phyloP scores from a whole-genome alignment of 805 yeast species.

The Dipodascus albidus region DNA sequence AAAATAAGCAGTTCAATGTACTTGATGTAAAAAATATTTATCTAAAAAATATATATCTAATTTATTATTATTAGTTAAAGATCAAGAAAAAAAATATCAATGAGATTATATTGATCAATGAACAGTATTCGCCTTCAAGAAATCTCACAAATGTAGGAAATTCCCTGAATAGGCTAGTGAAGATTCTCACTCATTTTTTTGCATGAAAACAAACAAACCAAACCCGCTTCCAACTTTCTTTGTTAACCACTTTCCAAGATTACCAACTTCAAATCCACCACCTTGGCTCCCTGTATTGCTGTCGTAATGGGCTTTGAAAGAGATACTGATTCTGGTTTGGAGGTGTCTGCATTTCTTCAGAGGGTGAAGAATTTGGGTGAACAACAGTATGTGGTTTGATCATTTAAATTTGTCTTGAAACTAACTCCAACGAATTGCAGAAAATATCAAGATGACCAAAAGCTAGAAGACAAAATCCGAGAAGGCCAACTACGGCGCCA shows the following conservation, averaged over 20 bases:
- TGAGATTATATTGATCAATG: too few species aligned
- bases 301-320: not conserved
- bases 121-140: too few species aligned
- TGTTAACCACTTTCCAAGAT: not conserved
- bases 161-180: not conserved
- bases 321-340: constrained; percentile 7
- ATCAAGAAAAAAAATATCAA: too few species aligned
- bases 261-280: not conserved
- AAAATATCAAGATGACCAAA: constrained; percentile 3
- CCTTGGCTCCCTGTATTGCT: not conserved
- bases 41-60: too few species aligned
- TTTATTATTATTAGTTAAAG: too few species aligned
- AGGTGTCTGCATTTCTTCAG: constrained; percentile 20
- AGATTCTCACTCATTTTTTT: not conserved
- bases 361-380: constrained; percentile 22
- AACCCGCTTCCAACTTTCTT: not conserved
- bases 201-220: not conserved
- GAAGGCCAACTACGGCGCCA: constrained; percentile 20
- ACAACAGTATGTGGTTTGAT: constrained; percentile 22
- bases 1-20: too few species aligned
- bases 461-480: constrained; percentile 19
- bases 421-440: not conserved
- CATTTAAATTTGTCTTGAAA: constrained; percentile 12
- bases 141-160: not conserved
- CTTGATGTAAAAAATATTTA: too few species aligned